phyloP scores from a whole-genome alignment of 78 protist species.

The slime mould (Dictyostelium discoideum) region dicty_2.7 NC_007088.5:7532001-7532500 shows the following conservation, averaged over 20 bases:
- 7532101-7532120: background rate
- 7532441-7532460: background rate
- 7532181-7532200: slow-evolving; percentile 12
- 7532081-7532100: background rate
- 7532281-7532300: slow-evolving; percentile 20
- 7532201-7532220: background rate
- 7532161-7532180: slow-evolving; percentile 1
- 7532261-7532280: slow-evolving; percentile 35
- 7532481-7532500: slow-evolving; percentile 25
- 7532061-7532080: slow-evolving; percentile 13
- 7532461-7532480: background rate
- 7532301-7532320: slow-evolving; percentile 44
- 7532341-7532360: background rate
- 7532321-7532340: background rate
- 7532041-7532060: slow-evolving; percentile 14
- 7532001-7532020: background rate
- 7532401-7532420: slow-evolving; percentile 23
- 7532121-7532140: background rate
- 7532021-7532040: background rate
- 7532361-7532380: background rate
- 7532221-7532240: background rate
- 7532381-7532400: slow-evolving; percentile 4
- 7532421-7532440: too few relatives aligned
- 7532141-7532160: background rate
- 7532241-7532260: background rate